Evolutionary conservation across 208 protist species (phyloP).

Genomic region (Trypanosoma platydactyli): DNA sequence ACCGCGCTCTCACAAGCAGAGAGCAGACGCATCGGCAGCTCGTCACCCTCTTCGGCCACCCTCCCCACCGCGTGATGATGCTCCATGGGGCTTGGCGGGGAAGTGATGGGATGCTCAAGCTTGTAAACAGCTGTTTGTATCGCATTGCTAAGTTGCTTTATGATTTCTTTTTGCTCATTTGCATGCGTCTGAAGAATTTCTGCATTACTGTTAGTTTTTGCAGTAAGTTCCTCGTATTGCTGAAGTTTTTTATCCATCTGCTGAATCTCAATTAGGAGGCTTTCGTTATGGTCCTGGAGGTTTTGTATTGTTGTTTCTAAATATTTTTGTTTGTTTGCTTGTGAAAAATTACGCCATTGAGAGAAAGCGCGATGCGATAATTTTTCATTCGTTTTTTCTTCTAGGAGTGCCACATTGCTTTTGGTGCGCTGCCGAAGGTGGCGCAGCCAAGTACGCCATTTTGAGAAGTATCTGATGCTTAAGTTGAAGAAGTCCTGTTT

Average conservation of each 20-base stretch:
- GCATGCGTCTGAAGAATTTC: conserved; percentile 7
- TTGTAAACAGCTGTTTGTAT: conserved; percentile 5
- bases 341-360: conserved; percentile 12
- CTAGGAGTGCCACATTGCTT: conserved; percentile 46
- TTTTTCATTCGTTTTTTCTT: conserved; percentile 41
- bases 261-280: background rate
- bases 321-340: background rate
- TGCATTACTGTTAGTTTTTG: conserved; percentile 10
- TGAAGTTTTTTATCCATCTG: conserved; percentile 13
- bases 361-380: conserved; percentile 25
- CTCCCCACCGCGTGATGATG: background rate
- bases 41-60: conserved; percentile 1
- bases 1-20: background rate
- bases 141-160: background rate
- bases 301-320: conserved; percentile 1
- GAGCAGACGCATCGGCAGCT: background rate
- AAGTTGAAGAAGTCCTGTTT: conserved; percentile 59
- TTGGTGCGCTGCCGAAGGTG: conserved; percentile 44
- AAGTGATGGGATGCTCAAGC: background rate
- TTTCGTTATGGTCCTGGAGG: background rate
- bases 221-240: conserved; percentile 21
- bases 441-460: conserved; percentile 55
- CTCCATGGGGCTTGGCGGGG: too few species aligned
- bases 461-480: conserved; percentile 55
- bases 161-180: background rate